phyloP scores from a whole-genome alignment of 352 stramenopile species.

The Phytophthora tentaculata region DNA sequence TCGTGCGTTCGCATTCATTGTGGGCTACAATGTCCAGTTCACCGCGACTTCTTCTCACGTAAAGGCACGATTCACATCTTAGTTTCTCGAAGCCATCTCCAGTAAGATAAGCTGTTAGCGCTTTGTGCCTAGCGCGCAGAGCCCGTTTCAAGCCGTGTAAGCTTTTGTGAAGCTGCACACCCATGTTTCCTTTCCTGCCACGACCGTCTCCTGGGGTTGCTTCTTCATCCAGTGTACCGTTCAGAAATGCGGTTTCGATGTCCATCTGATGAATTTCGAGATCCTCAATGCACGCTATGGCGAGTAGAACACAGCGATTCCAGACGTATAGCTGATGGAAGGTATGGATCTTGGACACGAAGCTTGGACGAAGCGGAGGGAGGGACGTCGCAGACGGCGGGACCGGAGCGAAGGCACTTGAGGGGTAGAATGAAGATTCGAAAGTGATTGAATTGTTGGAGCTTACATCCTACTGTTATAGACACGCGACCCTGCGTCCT shows the following conservation, averaged over 20 bases:
- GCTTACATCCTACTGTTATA: too few species aligned
- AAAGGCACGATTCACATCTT: slow-evolving; percentile 16
- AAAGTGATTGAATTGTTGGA: too few species aligned
- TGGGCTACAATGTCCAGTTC: slow-evolving; percentile 5
- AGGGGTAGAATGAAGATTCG: too few species aligned
- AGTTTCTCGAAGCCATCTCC: slow-evolving; percentile 10
- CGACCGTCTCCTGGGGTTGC: background rate
- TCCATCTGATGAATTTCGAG: slow-evolving; percentile 34
- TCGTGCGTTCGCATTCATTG: slow-evolving; percentile 1
- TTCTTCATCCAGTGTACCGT: slow-evolving; percentile 27
- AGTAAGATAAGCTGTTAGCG: background rate
- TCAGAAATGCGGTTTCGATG: slow-evolving; percentile 33
- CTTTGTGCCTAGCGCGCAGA: slow-evolving; percentile 4
- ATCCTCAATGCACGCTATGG: slow-evolving; percentile 10
- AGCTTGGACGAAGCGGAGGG: too few species aligned
- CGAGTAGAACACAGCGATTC: slow-evolving; percentile 10
- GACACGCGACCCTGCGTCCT: too few species aligned
- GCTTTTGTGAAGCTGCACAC: slow-evolving; percentile 23
- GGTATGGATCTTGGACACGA: too few species aligned
- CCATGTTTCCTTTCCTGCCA: slow-evolving; percentile 8
- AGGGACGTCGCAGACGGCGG: too few species aligned
- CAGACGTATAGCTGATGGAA: slow-evolving; percentile 7
- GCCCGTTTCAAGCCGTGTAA: slow-evolving; percentile 27
- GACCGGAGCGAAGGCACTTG: too few species aligned
- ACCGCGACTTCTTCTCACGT: background rate